phyloP scores from a whole-genome alignment of 2,329 filamentous ascomycete genomes.

The Trichoderma aggressivum region DNA sequence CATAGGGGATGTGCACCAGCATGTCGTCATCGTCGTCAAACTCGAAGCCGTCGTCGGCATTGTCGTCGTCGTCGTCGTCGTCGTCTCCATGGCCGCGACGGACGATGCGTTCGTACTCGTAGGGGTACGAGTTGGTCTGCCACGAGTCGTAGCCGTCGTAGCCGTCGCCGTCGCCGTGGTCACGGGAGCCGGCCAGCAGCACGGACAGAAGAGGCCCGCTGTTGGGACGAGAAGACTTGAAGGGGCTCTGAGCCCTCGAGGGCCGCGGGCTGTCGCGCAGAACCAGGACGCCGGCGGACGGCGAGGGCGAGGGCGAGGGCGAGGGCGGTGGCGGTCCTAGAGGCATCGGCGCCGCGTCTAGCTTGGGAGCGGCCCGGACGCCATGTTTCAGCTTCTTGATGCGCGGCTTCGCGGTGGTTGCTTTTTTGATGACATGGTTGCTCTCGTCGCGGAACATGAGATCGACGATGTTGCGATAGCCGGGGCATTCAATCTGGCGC shows the following conservation, averaged over 20 bases:
- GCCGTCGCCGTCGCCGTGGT: neutral
- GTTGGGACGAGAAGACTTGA: neutral
- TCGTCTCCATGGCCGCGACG: neutral
- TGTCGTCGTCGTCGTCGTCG: neutral
- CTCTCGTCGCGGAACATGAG: conserved; percentile 58
- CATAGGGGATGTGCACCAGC: conserved; percentile 19
- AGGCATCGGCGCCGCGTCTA: conserved; percentile 14
- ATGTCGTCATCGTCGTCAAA: conserved; percentile 1
- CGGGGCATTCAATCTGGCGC: conserved; percentile 49
- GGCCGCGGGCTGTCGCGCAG: neutral
- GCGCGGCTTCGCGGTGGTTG: conserved; percentile 33
- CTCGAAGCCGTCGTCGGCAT: neutral
- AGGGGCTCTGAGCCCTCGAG: neutral
- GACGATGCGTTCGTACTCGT: neutral
- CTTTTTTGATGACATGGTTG: conserved; percentile 53
- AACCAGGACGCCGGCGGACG: neutral
- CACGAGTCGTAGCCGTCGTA: neutral
- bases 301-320: neutral
- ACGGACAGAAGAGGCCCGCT: neutral
- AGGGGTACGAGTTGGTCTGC: neutral
- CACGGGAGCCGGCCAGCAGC: neutral
- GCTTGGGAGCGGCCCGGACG: conserved; percentile 4
- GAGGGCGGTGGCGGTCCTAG: neutral
- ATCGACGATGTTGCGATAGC: conserved; percentile 54
- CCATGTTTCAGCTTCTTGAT: conserved; percentile 25